Percentiles rank a stretch among this genome's conserved stretches.
Evolutionary conservation across 179 eudicot species (phyloP).

Genomic region (Beta macrorhiza): DNA sequence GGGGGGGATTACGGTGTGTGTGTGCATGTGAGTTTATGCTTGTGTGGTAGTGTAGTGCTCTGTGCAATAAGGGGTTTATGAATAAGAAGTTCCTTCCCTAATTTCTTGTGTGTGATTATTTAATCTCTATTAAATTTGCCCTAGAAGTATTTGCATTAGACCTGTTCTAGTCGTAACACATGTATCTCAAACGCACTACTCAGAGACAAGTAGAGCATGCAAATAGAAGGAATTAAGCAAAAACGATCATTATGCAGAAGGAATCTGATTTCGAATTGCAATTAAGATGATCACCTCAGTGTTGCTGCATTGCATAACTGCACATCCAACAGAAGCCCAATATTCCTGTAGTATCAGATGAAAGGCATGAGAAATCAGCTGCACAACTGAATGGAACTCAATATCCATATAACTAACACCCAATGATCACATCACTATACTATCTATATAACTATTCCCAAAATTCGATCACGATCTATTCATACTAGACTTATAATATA

Average conservation of each 20-base stretch:
- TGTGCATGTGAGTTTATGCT: too few species aligned
- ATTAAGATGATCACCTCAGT: slow-evolving; percentile 65
- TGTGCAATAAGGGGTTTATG: too few species aligned
- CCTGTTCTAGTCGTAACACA: background rate
- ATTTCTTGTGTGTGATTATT: too few species aligned
- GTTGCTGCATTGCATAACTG: slow-evolving; percentile 99
- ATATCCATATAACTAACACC: background rate
- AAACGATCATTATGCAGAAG: background rate
- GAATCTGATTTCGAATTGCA: slow-evolving; percentile 7
- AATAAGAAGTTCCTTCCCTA: too few species aligned
- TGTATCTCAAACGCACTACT: background rate
- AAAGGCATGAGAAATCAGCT: background rate
- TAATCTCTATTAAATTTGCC: too few species aligned
- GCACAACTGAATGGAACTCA: background rate
- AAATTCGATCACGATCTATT: background rate
- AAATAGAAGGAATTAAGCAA: background rate
- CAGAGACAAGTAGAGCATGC: background rate
- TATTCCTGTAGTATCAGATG: slow-evolving; percentile 58
- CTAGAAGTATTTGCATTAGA: too few species aligned
- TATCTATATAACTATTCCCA: background rate
- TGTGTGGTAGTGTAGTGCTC: too few species aligned
- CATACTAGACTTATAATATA: too few species aligned
- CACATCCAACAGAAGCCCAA: slow-evolving; percentile 99
- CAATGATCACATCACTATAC: background rate
- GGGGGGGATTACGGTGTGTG: too few species aligned